Percentiles rank a stretch among this genome's conserved stretches.
Evolutionary conservation across 2,329 filamentous ascomycete genomes (phyloP).

Genomic region (Pseudogymnoascus sp.): DNA sequence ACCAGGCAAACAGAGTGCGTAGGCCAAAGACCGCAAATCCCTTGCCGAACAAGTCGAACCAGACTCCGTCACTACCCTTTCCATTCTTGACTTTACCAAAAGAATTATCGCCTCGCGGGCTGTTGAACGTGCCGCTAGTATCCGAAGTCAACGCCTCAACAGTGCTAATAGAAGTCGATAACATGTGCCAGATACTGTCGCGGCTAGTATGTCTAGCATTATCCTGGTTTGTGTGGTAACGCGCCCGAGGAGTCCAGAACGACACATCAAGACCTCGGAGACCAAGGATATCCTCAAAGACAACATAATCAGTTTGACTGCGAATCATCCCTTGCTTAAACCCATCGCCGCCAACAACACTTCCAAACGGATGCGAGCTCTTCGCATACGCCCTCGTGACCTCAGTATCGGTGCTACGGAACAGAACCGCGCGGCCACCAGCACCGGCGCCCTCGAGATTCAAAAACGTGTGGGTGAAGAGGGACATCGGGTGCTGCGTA

Average conservation of each 20-base stretch:
- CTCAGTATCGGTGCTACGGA: conserved; percentile 80
- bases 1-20: conserved; percentile 79
- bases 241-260: conserved; percentile 75
- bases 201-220: conserved; percentile 69
- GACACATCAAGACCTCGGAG: conserved; percentile 85
- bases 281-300: conserved; percentile 70
- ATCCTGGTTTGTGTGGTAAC: conserved; percentile 89
- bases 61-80: conserved; percentile 62
- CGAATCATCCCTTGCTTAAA: conserved; percentile 71
- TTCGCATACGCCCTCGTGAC: conserved; percentile 70
- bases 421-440: conserved; percentile 77
- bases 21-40: conserved; percentile 71
- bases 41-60: conserved; percentile 86
- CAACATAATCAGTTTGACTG: conserved; percentile 82
- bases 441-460: conserved; percentile 94
- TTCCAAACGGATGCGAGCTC: conserved; percentile 69
- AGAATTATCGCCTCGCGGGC: conserved; percentile 44
- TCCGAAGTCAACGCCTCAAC: conserved; percentile 62
- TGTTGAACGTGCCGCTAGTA: conserved; percentile 56
- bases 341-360: conserved; percentile 72
- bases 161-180: conserved; percentile 72
- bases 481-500: conserved; percentile 69
- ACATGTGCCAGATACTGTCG: conserved; percentile 82
- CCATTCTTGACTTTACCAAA: conserved; percentile 58
- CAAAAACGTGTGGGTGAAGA: conserved; percentile 76